Evolutionary conservation across 1,139 yeast genomes (phyloP), one percentile per base, ranked within the genome.

Genomic region (Magnusiomyces paraingens): DNA sequence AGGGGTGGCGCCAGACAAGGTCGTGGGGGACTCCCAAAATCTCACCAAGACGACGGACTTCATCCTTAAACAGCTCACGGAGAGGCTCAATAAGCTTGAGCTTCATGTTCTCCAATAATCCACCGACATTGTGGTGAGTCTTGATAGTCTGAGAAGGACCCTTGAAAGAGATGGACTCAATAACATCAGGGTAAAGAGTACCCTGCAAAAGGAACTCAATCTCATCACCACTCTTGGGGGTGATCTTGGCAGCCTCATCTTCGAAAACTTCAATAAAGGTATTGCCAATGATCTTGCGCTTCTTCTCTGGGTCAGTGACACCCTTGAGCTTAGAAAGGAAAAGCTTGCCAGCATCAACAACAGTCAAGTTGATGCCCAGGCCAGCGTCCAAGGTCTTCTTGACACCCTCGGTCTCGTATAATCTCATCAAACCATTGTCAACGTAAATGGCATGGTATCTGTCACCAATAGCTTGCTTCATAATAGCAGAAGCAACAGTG

Each of bases 141-240:
- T 93, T 93, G 78, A 93, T 93, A 65, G 99, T 93, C 77, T 93
- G 98, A 55, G 98, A 91, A 49, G 99, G 99, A 59, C 99, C 99
- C 79, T 94, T 93, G 85, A 93, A 93, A 29, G 98, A 90, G 68
- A 93, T 93, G 57, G 96, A 88, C 79, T 93, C 99, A 68, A 93
- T 93, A 58, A 93, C 99, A 74, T 93, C 99, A 51, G 99, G 99
- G 76, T 93, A 93, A 65, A 93, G 79, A 54, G 99, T 93, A 66
- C 99, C 99, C 77, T 93, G 99, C 67, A 93, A 81, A 68, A 93
- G 78, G 76, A 80, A 93, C 74, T 93, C 96, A 64, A 93, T 86
- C 68, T 89, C 95, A 64, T 86, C 84, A 64, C 86, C 86, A 49
- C 59, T 55, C 65, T 82, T 83, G 64, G 97, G 97, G 72, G 83